Percentiles rank a stretch among this genome's conserved stretches.
Evolutionary conservation across 1,284 basidiomycete species (phyloP).

Genomic region (Boletus sp.): DNA sequence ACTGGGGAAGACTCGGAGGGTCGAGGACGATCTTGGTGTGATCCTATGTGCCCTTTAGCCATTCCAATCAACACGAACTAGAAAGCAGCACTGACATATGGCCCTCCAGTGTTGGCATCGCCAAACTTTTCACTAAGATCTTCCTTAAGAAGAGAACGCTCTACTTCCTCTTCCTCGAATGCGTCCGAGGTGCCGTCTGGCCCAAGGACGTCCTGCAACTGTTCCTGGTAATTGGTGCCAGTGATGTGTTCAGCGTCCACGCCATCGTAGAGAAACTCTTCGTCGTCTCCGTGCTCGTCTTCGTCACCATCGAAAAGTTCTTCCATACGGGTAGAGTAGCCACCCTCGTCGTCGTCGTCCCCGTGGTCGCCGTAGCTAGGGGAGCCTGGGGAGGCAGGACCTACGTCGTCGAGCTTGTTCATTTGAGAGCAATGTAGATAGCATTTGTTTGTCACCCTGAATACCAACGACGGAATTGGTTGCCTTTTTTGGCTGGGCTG

Average conservation of each 20-base stretch:
- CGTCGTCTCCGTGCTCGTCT: slow-evolving; percentile 43
- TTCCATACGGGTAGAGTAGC: slow-evolving; percentile 71
- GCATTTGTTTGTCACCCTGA: slow-evolving; percentile 29
- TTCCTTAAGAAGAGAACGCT: slow-evolving; percentile 42
- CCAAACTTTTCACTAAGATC: slow-evolving; percentile 27
- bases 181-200: slow-evolving; percentile 55
- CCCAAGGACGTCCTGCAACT: slow-evolving; percentile 70
- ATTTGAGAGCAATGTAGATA: slow-evolving; percentile 6
- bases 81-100: slow-evolving; percentile 38
- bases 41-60: slow-evolving; percentile 23
- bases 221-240: slow-evolving; percentile 53
- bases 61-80: slow-evolving; percentile 14
- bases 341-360: slow-evolving; percentile 40
- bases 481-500: too few species aligned
- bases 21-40: slow-evolving; percentile 41
- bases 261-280: slow-evolving; percentile 68
- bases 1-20: slow-evolving; percentile 40
- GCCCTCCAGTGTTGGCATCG: slow-evolving; percentile 34
- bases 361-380: slow-evolving; percentile 32
- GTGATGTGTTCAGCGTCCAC: slow-evolving; percentile 51
- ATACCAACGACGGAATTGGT: too few species aligned
- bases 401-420: slow-evolving; percentile 3
- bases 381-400: slow-evolving; percentile 20
- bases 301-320: slow-evolving; percentile 60
- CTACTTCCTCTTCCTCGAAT: slow-evolving; percentile 46